Conservation (phyloP, 306 rosid species). For the Cicer pinnatifidum region DNA sequence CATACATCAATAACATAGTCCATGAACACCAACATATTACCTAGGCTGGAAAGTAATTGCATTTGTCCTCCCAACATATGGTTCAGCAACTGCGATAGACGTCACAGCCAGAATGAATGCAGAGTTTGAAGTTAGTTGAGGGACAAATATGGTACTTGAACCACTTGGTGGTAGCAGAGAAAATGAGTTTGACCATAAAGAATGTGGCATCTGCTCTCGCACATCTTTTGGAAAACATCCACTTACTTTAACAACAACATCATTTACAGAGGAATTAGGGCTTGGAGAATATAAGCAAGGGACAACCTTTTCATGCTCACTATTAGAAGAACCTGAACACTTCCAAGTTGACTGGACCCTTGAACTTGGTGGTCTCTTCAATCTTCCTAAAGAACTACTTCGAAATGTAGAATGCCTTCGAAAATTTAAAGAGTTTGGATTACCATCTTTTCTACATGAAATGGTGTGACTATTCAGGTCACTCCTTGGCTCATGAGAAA, state of each 20-base stretch:
- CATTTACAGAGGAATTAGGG: slow-evolving; percentile 61
- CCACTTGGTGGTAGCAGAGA: slow-evolving; percentile 85
- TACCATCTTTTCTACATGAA: slow-evolving; percentile 60
- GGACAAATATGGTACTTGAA: slow-evolving; percentile 79
- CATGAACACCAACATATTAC: slow-evolving; percentile 48
- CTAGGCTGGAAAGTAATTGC: slow-evolving; percentile 93
- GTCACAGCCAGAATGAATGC: slow-evolving; percentile 78
- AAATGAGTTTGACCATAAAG: slow-evolving; percentile 82
- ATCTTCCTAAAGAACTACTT: slow-evolving; percentile 46
- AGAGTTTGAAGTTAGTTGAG: slow-evolving; percentile 69
- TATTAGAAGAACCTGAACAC: slow-evolving; percentile 53
- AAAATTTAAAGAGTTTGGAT: slow-evolving; percentile 43
- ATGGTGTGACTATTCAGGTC: slow-evolving; percentile 49
- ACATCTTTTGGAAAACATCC: slow-evolving; percentile 55
- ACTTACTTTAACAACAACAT: slow-evolving; percentile 70
- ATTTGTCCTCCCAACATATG: slow-evolving; percentile 74
- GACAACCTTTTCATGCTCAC: slow-evolving; percentile 63
- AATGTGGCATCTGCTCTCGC: slow-evolving; percentile 48
- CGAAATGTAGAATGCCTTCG: slow-evolving; percentile 43
- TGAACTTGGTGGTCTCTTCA: slow-evolving; percentile 45
- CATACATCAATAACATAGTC: slow-evolving; percentile 14
- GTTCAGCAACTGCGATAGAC: slow-evolving; percentile 69
- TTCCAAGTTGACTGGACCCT: slow-evolving; percentile 46
- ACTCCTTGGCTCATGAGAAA: slow-evolving; percentile 42
- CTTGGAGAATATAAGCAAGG: slow-evolving; percentile 79